phyloP scores from a whole-genome alignment of 768 basidiomycete genomes.

The Pseudohyphozyma bogoriensis region DNA sequence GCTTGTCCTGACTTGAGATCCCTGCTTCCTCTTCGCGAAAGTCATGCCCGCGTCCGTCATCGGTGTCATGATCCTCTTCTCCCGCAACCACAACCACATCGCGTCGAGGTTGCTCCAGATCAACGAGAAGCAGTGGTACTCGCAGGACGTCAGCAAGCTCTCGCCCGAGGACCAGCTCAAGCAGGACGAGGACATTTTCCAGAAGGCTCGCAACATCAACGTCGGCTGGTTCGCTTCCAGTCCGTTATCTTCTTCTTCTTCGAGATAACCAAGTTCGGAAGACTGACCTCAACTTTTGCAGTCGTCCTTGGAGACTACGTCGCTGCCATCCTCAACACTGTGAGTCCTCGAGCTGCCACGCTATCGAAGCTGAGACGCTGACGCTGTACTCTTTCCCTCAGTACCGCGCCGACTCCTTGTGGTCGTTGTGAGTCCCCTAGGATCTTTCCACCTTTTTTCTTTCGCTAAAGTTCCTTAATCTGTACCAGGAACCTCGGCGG shows the following conservation, averaged over 20 bases:
- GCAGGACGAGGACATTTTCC: slow-evolving; percentile 28
- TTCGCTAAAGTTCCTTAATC: too few relatives aligned
- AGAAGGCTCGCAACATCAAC: slow-evolving; percentile 23
- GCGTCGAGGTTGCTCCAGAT: slow-evolving; percentile 41
- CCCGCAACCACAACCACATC: slow-evolving; percentile 50
- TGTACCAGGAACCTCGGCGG: slow-evolving; percentile 18
- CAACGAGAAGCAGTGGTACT: slow-evolving; percentile 54
- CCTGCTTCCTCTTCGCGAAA: slow-evolving; percentile 28
- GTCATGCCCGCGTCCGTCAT: slow-evolving; percentile 63
- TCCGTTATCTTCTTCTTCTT: slow-evolving; percentile 16
- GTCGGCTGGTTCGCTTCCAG: slow-evolving; percentile 5
- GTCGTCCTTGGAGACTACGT: neutral
- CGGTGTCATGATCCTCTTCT: slow-evolving; percentile 58
- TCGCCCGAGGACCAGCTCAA: neutral
- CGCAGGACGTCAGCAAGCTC: slow-evolving; percentile 12
- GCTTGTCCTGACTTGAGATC: neutral
- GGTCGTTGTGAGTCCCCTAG: slow-evolving; percentile 16
- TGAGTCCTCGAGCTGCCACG: too few relatives aligned
- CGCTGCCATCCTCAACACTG: slow-evolving; percentile 16
- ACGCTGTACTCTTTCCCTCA: too few relatives aligned
- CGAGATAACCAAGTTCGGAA: too few relatives aligned
- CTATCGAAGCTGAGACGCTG: too few relatives aligned
- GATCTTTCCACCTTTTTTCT: too few relatives aligned
- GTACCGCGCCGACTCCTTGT: slow-evolving; percentile 15
- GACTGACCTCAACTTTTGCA: neutral